Evolutionary conservation across 1,284 basidiomycete species (phyloP).

Genomic region (Microbotryum scabiosae): DNA sequence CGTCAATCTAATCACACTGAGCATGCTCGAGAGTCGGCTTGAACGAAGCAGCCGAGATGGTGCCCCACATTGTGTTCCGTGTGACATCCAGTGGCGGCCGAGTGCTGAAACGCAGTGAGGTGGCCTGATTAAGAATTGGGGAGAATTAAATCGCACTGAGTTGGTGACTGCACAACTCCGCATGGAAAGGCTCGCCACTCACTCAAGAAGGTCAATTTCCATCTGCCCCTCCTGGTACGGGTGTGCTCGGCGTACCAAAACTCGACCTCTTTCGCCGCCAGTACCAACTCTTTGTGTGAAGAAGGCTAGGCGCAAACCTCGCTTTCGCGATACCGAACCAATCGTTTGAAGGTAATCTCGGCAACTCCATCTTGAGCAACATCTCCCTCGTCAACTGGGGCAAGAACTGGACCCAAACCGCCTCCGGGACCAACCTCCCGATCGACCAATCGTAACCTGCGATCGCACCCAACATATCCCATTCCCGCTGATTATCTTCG

Average conservation of each 20-base stretch:
- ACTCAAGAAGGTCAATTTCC: slow-evolving; percentile 1
- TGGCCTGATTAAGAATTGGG: background rate
- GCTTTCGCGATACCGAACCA: background rate
- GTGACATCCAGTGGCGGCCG: background rate
- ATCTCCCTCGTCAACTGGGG: background rate
- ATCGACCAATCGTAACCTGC: background rate
- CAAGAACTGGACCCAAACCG: background rate
- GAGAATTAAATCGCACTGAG: background rate
- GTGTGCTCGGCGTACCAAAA: background rate
- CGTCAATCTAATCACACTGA: too few relatives aligned
- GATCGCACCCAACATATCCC: background rate
- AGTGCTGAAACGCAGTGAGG: background rate
- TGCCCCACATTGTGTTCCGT: too few relatives aligned
- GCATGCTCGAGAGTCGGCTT: too few relatives aligned
- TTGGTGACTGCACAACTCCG: background rate
- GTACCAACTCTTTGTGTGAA: background rate
- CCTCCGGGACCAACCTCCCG: background rate
- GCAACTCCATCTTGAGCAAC: background rate
- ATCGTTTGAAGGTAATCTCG: background rate
- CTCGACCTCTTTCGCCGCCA: background rate
- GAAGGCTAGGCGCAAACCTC: background rate
- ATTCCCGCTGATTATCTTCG: background rate
- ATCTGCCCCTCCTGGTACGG: background rate
- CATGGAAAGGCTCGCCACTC: background rate
- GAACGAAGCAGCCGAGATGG: too few relatives aligned